These are phyloP conservation scores for Cercospora nicotianae DNA, from an alignment of 2,329 filamentous ascomycete species.

Conservation along the genomic window DNA sequence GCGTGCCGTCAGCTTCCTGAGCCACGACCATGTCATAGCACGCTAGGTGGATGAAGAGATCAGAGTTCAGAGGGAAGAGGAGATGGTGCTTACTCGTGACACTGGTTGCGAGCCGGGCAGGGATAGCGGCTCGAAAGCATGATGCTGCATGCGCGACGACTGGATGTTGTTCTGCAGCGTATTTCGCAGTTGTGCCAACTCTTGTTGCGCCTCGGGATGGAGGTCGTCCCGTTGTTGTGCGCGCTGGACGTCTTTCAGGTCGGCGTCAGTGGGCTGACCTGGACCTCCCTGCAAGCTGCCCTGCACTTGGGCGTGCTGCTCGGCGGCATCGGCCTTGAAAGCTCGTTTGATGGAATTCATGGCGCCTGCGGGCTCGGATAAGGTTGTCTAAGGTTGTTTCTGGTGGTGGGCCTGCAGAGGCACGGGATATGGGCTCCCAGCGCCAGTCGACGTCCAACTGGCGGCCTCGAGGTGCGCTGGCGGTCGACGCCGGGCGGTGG, in stretches of 20 bases:
- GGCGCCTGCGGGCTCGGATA: not conserved
- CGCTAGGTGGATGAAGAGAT: not conserved
- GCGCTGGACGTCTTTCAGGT: slow-evolving; percentile 17
- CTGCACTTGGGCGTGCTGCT: slow-evolving; percentile 13
- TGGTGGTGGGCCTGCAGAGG: not conserved
- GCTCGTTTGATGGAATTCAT: slow-evolving; percentile 25
- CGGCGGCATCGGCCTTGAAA: slow-evolving; percentile 19
- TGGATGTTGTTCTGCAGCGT: slow-evolving; percentile 76
- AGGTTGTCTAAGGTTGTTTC: slow-evolving; percentile 9
- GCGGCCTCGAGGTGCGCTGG: not conserved
- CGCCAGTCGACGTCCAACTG: not conserved
- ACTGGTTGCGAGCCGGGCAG: slow-evolving; percentile 81
- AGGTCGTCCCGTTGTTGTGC: slow-evolving; percentile 29
- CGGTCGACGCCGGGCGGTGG: not conserved
- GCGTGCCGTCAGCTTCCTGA: slow-evolving; percentile 30
- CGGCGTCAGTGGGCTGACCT: slow-evolving; percentile 1
- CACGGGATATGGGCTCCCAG: not conserved
- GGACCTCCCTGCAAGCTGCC: slow-evolving; percentile 17
- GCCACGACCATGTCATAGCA: slow-evolving; percentile 20
- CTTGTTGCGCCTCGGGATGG: slow-evolving; percentile 40
- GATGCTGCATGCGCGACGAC: slow-evolving; percentile 79
- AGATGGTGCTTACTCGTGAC: slow-evolving; percentile 66
- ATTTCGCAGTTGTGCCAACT: slow-evolving; percentile 70
- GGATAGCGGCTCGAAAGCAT: slow-evolving; percentile 87
- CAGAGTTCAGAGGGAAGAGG: not conserved